Evolutionary conservation across 352 stramenopile species (phyloP), one percentile per base, ranked within the genome.

Genomic region (Phytophthora foliorum): DNA sequence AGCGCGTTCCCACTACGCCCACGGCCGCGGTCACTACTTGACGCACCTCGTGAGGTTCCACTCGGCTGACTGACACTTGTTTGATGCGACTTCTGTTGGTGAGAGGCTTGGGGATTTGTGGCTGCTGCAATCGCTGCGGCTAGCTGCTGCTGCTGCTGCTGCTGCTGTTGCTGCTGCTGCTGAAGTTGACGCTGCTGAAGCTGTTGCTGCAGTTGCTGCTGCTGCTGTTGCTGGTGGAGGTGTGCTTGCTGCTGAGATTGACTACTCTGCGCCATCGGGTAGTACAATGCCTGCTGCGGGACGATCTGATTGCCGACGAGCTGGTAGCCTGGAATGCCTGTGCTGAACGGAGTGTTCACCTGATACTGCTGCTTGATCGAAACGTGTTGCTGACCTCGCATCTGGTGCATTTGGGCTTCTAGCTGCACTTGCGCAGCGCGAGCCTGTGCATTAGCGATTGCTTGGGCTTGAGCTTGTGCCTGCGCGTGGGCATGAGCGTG

Each of bases 321-420:
- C 58, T 92, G 82, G 38, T 91, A 92, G 17, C 82, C 80, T 44
- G 80, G 69, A 7, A 92, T 75, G 22, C 74, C 71, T 17, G 73
- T 59, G 45, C 72, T 84, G 36, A 85, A 94, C 24, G 80, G 64
- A 21, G 68, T 81, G 55, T 70, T 76, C 52, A 88, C 79, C 67
- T 93, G 84, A 51, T 88, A 92, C 22, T 76, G 67, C 51, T 89
- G 81, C 69, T 94, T 92, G 22, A 73, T 77, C 17, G 81, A 75
- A 9, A 67, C 75, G 38, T 73, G 55, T 25, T 82, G 76, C 38
- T 88, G 76, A 25, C 75, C 62, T 66, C 67, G 67, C 19, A 80
- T 58, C 25, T 81, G 73, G 48, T 79, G 74, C 51, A 80, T 73
- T 41, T 90, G 81, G 1, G 74, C 78, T 73, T 89, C 80, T 19